Conservation (phyloP, 768 basidiomycete genomes). For the Favolaschia claudopus region DNA sequence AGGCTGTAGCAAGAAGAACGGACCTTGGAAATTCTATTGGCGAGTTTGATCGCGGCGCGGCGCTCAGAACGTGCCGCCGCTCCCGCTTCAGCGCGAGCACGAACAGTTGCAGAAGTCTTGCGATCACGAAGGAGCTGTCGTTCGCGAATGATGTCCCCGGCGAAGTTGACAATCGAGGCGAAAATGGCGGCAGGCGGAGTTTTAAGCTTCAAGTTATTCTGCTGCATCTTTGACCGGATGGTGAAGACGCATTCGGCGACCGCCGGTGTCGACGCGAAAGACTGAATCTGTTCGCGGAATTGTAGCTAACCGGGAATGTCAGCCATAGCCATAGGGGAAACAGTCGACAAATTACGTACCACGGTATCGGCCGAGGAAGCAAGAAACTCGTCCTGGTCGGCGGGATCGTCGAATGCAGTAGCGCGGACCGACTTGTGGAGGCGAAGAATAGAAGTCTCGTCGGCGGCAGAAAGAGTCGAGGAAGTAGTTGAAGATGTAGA, state of each 20-base stretch:
- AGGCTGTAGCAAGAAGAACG: too few species aligned
- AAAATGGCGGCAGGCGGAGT: neutral
- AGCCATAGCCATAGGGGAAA: neutral
- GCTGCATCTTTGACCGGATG: neutral
- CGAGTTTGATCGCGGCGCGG: neutral
- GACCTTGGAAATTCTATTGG: too few species aligned
- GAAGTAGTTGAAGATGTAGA: too few species aligned
- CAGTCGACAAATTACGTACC: neutral
- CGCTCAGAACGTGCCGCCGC: neutral
- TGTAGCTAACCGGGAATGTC: neutral
- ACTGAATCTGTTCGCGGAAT: neutral
- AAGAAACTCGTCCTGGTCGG: conserved; percentile 10
- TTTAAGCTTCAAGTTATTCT: neutral
- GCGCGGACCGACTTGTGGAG: neutral
- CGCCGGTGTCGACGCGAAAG: neutral
- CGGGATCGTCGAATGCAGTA: neutral
- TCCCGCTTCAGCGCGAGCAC: neutral
- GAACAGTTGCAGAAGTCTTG: neutral
- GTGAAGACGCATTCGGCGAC: neutral
- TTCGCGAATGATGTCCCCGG: neutral
- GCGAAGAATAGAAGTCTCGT: neutral
- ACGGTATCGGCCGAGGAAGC: neutral
- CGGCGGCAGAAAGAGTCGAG: neutral
- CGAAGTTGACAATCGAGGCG: neutral
- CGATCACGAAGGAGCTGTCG: neutral